A percentile compares a stretch with the other conserved stretches of the same genome.
Evolutionary conservation across 768 basidiomycete genomes (phyloP).

Genomic region (Hygrocybe coccinea): DNA sequence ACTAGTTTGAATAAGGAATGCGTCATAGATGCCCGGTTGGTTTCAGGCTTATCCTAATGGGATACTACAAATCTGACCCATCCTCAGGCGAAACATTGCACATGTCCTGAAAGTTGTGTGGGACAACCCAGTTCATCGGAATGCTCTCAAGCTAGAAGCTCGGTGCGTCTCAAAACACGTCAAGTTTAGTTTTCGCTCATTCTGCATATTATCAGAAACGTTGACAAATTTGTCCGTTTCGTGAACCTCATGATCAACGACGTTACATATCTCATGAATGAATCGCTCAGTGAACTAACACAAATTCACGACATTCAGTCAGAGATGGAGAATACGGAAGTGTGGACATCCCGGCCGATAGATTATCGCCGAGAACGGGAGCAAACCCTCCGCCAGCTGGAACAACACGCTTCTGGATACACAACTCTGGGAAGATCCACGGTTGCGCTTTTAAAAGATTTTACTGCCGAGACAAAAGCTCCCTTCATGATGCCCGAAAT

Average conservation of each 20-base stretch:
- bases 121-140: constrained; percentile 84
- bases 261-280: constrained; percentile 96
- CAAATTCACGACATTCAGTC: constrained; percentile 84
- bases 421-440: constrained; percentile 83
- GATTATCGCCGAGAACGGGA: constrained; percentile 84
- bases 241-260: constrained; percentile 99
- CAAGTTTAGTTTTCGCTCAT: background rate
- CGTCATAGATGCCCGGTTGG: constrained; percentile 49
- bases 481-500: constrained; percentile 98
- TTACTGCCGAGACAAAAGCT: constrained; percentile 84
- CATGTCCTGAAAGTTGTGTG: constrained; percentile 86
- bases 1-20: constrained; percentile 5
- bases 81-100: constrained; percentile 74
- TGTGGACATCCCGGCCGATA: constrained; percentile 62
- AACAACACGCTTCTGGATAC: constrained; percentile 81
- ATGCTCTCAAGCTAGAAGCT: constrained; percentile 78
- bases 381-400: constrained; percentile 68
- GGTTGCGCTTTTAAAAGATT: constrained; percentile 84
- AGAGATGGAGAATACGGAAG: constrained; percentile 71
- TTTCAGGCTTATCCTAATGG: constrained; percentile 2
- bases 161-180: constrained; percentile 41
- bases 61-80: constrained; percentile 11
- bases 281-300: constrained; percentile 81
- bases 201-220: constrained; percentile 46
- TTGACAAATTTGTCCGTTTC: constrained; percentile 92